These are phyloP conservation scores for Falciphora oryzae DNA, from an alignment of 2,329 filamentous ascomycete species.

Conservation along the genomic window DNA sequence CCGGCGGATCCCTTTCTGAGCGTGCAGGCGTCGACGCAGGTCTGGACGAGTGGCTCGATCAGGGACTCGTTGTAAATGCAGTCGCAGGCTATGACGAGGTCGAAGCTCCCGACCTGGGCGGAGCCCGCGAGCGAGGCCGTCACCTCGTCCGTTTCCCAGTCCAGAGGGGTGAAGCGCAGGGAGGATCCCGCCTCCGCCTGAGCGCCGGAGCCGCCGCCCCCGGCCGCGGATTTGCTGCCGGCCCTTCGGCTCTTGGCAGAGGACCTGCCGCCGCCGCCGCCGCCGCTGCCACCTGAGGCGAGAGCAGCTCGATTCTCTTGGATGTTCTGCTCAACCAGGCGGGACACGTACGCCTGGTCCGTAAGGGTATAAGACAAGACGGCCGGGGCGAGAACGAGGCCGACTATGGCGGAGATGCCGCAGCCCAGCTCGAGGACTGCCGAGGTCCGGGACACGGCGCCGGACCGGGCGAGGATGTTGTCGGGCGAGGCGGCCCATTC, in stretches of 20 bases:
- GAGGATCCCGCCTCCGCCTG: neutral
- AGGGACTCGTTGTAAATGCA: conserved; percentile 93
- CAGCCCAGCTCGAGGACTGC: conserved; percentile 78
- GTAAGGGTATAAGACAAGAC: conserved; percentile 69
- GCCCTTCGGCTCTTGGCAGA: conserved; percentile 10
- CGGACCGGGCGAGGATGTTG: conserved; percentile 57
- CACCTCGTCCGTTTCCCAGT: conserved; percentile 73
- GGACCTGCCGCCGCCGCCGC: conserved; percentile 13
- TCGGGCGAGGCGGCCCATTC: conserved; percentile 63
- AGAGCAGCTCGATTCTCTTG: conserved; percentile 44
- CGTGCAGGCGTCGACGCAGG: conserved; percentile 68
- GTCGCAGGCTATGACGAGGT: conserved; percentile 78
- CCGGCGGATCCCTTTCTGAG: conserved; percentile 35
- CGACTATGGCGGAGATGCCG: conserved; percentile 77
- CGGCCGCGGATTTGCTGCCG: conserved; percentile 8
- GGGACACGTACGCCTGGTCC: conserved; percentile 81
- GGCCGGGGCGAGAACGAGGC: conserved; percentile 57
- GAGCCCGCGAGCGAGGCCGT: conserved; percentile 35
- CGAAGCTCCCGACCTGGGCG: conserved; percentile 44
- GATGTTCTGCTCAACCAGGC: conserved; percentile 71
- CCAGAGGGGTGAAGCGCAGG: conserved; percentile 52
- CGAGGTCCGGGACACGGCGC: conserved; percentile 37
- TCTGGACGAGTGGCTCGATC: conserved; percentile 73
- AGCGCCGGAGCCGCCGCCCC: conserved; percentile 4
- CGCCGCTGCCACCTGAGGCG: conserved; percentile 11